These are phyloP conservation scores for Colletotrichum cuscutae DNA, from an alignment of 2,329 filamentous ascomycete species.

Conservation along the genomic window DNA sequence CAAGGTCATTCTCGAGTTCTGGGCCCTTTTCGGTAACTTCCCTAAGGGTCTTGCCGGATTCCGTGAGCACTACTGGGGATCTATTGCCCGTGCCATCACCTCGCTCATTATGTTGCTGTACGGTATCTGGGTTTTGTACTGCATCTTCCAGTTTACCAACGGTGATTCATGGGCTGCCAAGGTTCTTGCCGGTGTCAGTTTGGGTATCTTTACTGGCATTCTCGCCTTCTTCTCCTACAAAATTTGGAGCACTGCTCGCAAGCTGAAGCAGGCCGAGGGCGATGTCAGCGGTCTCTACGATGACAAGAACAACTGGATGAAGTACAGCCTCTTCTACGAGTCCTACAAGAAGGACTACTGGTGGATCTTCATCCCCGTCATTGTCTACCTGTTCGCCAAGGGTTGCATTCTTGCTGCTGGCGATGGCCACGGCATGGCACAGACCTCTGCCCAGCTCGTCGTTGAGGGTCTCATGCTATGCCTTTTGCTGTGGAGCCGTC, in stretches of 20 bases:
- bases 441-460: constrained; percentile 82
- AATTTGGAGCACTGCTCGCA: constrained; percentile 81
- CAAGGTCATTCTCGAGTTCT: constrained; percentile 90
- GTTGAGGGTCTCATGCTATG: constrained; percentile 84
- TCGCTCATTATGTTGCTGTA: constrained; percentile 92
- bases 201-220: constrained; percentile 82
- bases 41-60: constrained; percentile 83
- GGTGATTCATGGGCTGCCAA: constrained; percentile 97
- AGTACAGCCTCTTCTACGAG: constrained; percentile 98
- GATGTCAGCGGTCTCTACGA: constrained; percentile 81
- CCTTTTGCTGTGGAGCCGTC: constrained; percentile 84
- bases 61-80: constrained; percentile 96
- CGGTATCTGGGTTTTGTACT: constrained; percentile 95
- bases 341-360: constrained; percentile 94
- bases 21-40: constrained; percentile 90
- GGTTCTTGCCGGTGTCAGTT: constrained; percentile 81
- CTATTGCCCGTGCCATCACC: constrained; percentile 88
- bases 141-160: constrained; percentile 92
- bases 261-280: constrained; percentile 80
- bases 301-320: constrained; percentile 88
- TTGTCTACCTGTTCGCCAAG: constrained; percentile 91
- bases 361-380: constrained; percentile 94
- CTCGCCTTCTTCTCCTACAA: constrained; percentile 86
- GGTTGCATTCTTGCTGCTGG: constrained; percentile 86
- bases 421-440: constrained; percentile 85